These are phyloP conservation scores for Colletotrichum euphorbiae DNA, from an alignment of 2,329 filamentous ascomycete genomes.

Conservation along the genomic window DNA sequence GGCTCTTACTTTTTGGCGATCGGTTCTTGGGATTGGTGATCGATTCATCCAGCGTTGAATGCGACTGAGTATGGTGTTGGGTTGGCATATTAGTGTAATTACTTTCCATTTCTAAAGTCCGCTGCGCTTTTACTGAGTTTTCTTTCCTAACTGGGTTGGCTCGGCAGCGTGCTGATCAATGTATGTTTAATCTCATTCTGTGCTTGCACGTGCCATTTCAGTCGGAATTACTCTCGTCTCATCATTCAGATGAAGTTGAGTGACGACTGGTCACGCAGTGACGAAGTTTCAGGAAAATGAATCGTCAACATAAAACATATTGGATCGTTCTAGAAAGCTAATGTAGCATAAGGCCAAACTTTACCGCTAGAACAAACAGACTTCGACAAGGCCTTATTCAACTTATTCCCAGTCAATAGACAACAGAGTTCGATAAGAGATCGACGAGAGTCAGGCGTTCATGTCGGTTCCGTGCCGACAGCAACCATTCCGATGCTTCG, in stretches of 20 bases:
- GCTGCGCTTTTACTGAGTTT: background rate
- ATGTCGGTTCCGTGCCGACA: too few relatives aligned
- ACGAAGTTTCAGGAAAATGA: too few relatives aligned
- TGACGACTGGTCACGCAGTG: background rate
- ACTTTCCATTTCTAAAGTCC: background rate
- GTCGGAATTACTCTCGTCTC: background rate
- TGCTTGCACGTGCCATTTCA: background rate
- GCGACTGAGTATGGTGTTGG: background rate
- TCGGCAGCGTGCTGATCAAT: background rate
- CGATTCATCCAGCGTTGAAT: background rate
- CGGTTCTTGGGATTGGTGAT: background rate
- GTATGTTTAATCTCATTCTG: background rate
- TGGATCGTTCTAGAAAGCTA: too few relatives aligned
- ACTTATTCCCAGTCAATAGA: too few relatives aligned
- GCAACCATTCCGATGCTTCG: too few relatives aligned
- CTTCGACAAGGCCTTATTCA: too few relatives aligned
- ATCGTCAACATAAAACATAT: too few relatives aligned
- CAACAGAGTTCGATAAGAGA: too few relatives aligned
- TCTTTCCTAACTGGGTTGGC: background rate
- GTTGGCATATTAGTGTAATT: background rate
- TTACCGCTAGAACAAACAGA: too few relatives aligned
- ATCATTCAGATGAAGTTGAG: background rate
- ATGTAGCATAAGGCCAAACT: too few relatives aligned
- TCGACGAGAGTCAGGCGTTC: too few relatives aligned
- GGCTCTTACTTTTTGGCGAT: background rate